Evolutionary conservation across 495 filamentous ascomycete genomes (phyloP), one percentile per base, ranked within the genome.

Genomic region (Trichocladium uniseriatum): DNA sequence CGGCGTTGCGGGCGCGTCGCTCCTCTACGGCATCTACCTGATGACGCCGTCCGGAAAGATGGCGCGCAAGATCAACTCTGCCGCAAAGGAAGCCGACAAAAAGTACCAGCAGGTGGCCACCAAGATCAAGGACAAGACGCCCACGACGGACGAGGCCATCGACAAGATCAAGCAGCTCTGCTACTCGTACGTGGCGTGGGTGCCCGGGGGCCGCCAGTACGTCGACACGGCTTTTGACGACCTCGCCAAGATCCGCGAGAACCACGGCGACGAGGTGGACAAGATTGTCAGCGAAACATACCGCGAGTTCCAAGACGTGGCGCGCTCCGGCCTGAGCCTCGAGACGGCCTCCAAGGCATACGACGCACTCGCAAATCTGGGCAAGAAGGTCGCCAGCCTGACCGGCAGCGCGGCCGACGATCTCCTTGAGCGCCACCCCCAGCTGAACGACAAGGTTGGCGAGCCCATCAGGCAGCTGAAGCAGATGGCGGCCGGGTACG

Each of bases 401-500:
- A 72, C 78, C 5, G 74, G 71, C 13, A 75, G 79, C 52, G 74
- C 79, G 0, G 68, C 72, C 16, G 63, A 69, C 31, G 71, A 83
- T 43, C 72, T 86, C 27, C 58, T 84, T 31, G 68, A 82, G 41
- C 80, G 82, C 51, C 82, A 85, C 53, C 82, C 83, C 1, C 54
- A 79, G 54, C 53, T 86, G 10, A 82, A 83, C 67, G 75, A 85
- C 58, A 77, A 79, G 66, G 60, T 87, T 24, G 81, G 81, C n/a
- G 77, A 74, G 5, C 74, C 75, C 40, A 63, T 78, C 31, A 70
- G 81, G 29, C 71, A 81, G 60, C 60, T 86, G 37, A 83, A 82
- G 69, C 58, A 79, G 53, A 71, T 83, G 67, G 79, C 77, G 24
- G 73, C 83, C 24, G 58, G 75, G 19, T 79, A 80, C 57, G 83